A percentile compares a stretch with the other conserved stretches of the same genome.
Evolutionary conservation across 2,329 filamentous ascomycete species (phyloP).

Genomic region (Tolypocladium cylindrosporum): DNA sequence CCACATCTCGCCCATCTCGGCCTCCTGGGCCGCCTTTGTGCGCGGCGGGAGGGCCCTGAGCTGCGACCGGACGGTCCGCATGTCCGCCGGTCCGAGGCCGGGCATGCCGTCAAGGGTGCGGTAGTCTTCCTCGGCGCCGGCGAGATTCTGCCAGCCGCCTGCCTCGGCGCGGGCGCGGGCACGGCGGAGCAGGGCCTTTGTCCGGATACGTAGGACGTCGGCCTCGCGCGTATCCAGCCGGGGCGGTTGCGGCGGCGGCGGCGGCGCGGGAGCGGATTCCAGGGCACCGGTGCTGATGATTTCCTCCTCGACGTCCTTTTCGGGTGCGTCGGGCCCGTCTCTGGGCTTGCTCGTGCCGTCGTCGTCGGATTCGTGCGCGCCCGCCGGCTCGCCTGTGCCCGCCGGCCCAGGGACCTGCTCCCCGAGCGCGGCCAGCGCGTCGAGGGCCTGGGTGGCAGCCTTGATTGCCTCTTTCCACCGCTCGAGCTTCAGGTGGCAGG

Average conservation of each 20-base stretch:
- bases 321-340: slow-evolving; percentile 27
- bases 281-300: slow-evolving; percentile 50
- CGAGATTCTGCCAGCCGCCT: slow-evolving; percentile 69
- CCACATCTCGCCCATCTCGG: slow-evolving; percentile 95
- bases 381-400: slow-evolving; percentile 28
- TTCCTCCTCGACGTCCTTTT: slow-evolving; percentile 41
- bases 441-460: slow-evolving; percentile 61
- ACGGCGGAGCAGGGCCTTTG: slow-evolving; percentile 73
- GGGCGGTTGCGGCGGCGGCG: slow-evolving; percentile 5
- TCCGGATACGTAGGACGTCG: slow-evolving; percentile 67
- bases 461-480: slow-evolving; percentile 79
- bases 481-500: slow-evolving; percentile 74
- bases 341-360: slow-evolving; percentile 9
- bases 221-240: slow-evolving; percentile 21
- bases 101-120: slow-evolving; percentile 49
- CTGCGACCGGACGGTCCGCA: slow-evolving; percentile 56
- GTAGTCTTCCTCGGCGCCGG: slow-evolving; percentile 75
- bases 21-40: slow-evolving; percentile 70
- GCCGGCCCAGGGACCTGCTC: slow-evolving; percentile 20
- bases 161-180: slow-evolving; percentile 62
- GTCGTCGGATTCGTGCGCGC: slow-evolving; percentile 21
- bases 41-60: slow-evolving; percentile 55
- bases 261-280: slow-evolving; percentile 31
- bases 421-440: slow-evolving; percentile 57
- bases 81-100: slow-evolving; percentile 52